phyloP scores from a whole-genome alignment of 805 yeast genomes.

The Candida easanensis region DNA sequence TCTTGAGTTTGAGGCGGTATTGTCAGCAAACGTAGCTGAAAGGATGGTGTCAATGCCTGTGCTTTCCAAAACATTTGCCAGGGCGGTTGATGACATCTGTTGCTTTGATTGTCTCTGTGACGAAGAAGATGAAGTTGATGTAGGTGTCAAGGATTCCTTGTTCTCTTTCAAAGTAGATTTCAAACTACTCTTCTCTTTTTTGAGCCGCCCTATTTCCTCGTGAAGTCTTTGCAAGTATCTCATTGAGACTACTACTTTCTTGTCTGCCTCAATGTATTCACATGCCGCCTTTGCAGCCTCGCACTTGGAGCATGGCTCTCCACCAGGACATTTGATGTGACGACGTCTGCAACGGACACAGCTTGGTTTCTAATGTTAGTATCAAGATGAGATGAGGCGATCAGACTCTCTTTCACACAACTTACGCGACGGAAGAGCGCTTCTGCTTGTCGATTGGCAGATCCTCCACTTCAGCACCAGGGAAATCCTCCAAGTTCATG shows the following conservation, averaged over 20 bases:
- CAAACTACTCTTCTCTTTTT: conserved; percentile 60
- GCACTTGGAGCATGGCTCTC: conserved; percentile 70
- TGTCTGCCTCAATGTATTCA: conserved; percentile 70
- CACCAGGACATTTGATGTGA: conserved; percentile 78
- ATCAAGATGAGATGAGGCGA: neutral
- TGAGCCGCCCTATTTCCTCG: conserved; percentile 61
- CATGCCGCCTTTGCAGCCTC: conserved; percentile 52
- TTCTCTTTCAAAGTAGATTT: conserved; percentile 33
- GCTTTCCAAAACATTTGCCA: conserved; percentile 21
- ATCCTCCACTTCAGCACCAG: conserved; percentile 9
- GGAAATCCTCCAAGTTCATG: conserved; percentile 6
- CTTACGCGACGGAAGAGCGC: conserved; percentile 25
- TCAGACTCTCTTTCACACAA: neutral
- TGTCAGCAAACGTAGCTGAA: conserved; percentile 26
- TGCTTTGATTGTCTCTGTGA: neutral
- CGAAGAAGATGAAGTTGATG: neutral
- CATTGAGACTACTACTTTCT: conserved; percentile 70
- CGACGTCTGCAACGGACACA: conserved; percentile 69
- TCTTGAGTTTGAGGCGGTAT: conserved; percentile 25
- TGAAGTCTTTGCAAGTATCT: conserved; percentile 65
- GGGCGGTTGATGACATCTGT: conserved; percentile 1
- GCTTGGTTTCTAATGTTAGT: conserved; percentile 4
- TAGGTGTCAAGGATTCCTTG: neutral
- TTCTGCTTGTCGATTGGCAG: conserved; percentile 22
- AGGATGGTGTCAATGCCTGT: conserved; percentile 24